Evolutionary conservation across 305 asterid genomes (phyloP), one percentile per base, ranked within the genome.

Genomic region (Fraxinus paxiana): DNA sequence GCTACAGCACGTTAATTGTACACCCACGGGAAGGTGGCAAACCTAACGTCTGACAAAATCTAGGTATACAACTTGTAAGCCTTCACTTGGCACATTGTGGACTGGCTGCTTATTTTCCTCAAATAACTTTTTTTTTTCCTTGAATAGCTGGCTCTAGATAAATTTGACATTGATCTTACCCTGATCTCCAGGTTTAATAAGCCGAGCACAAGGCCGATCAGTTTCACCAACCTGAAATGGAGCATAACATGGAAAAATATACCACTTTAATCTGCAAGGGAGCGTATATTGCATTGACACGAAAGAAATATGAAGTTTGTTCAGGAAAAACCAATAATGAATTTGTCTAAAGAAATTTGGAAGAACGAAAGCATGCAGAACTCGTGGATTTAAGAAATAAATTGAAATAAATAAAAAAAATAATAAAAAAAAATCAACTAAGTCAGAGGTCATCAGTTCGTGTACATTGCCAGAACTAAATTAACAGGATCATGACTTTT

Each of bases 171-270:
- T 75, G 80, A 81, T 82, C 83, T 56, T 90, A 92, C 97, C 94
- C 87, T 77, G 88, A 83, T 78, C 84, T 51, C n/a, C 59, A 56
- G 94, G 92, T 81, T 85, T 51, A 37, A 90, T 77, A 84, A 92
- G 86, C 73, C 73, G 87, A 77, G 91, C 95, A 89, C 88, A 88
- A 41, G 84, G 84, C 28, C 9, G 77, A 34, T 46, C 69, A 67
- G 37, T 5, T 56, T 46, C 86, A 82, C 82, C 90, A 76, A 80
- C 90, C 97, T 93, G 86, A 81, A 77, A 82, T 35, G 80, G 4
- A 26, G 54, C 46, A 30, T 12, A 69, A 69, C 35, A 69, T 12
- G 74, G 74, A 69, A 10, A 67, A 69, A 69, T 69, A 69, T 69
- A 12, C 22, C 20, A 69, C 20, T 28, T 30, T 17, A 69, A 35